Conservation (phyloP, 1,284 basidiomycete species). For the Tausonia pullulans region DNA sequence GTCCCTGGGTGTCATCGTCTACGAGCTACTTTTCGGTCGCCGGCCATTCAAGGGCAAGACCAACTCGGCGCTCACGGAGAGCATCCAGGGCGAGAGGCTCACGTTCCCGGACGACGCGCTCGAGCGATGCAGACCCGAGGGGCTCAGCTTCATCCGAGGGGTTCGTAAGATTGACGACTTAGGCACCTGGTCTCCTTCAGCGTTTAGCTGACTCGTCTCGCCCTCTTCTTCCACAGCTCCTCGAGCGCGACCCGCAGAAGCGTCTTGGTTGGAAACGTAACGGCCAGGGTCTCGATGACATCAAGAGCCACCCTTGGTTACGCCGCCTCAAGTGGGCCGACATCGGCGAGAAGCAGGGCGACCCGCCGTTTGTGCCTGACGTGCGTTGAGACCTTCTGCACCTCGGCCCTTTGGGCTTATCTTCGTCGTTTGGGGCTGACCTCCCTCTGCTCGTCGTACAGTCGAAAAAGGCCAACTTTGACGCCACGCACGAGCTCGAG, state of each 20-base stretch:
- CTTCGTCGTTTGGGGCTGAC: constrained; percentile 11
- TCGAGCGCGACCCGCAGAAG: constrained; percentile 72
- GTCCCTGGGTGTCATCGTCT: constrained; percentile 86
- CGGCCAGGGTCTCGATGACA: constrained; percentile 63
- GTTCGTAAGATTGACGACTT: constrained; percentile 21
- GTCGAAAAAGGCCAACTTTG: constrained; percentile 97
- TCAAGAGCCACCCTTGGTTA: constrained; percentile 82
- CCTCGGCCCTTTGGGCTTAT: not conserved
- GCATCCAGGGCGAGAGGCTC: constrained; percentile 51
- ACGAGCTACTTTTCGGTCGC: constrained; percentile 81
- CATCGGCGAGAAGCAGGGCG: constrained; percentile 64
- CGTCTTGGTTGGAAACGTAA: constrained; percentile 70
- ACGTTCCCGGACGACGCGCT: constrained; percentile 35
- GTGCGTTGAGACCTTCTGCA: constrained; percentile 23
- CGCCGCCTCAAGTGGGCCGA: constrained; percentile 72
- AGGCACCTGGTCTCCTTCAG: not conserved
- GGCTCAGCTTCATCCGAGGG: constrained; percentile 31
- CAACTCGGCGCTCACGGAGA: constrained; percentile 76
- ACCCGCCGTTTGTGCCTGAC: constrained; percentile 84
- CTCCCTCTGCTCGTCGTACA: constrained; percentile 30
- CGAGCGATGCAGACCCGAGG: constrained; percentile 29
- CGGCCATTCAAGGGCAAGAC: constrained; percentile 86
- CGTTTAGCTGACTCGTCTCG: not conserved
- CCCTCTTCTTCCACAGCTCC: constrained; percentile 43
- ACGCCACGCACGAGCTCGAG: constrained; percentile 96